Evolutionary conservation across 2,329 filamentous ascomycete genomes (phyloP), one percentile per base, ranked within the genome.

Genomic region (Ceratocystis cubensis): DNA sequence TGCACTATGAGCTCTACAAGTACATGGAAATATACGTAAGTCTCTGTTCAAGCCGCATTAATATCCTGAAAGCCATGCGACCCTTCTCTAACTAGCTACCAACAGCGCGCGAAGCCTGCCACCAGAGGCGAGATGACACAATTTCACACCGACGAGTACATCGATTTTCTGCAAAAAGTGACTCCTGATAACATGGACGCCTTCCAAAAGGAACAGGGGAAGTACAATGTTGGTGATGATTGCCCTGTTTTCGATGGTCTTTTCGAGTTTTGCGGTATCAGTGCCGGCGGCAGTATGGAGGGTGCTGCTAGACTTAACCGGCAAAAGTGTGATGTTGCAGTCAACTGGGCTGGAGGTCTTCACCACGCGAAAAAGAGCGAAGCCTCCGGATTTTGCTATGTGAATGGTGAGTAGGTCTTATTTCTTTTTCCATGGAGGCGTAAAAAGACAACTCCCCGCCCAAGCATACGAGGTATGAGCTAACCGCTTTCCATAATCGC

Each of bases 161-260:
- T 99, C 70, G 90, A 96, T 66, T 99, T 97, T 73, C 80, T 99
- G 20, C 88, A 82, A 78, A 96, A 95, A 72, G 94, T 99, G 66
- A 97, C 94, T 0, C 95, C 94, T 1, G 94, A 99, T 78, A 99
- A 99, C 75, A 97, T 97, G 90, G 95, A 99, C 71, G 84, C 84
- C 70, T 97, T 91, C 74, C 69, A 70, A 59, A 70, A 70, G 61
- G 94, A 99, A 75, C 92, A 97, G 75, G 88, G 83, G 50, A 91
- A 91, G 70, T 97, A 94, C 80, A 96, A 96, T 68, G 91, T 97
- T 67, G 89, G 93, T 46, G 94, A 96, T 72, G 94, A 99, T 75
- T 99, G 94, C 72, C 94, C 94, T 1, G 91, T 99, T 22, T 99
- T 99, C 71, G 93, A 97, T 73, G 94, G 94, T 2, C 85, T 99